phyloP scores from a whole-genome alignment of 2,329 filamentous ascomycete species.

The Calonectria pseudoturangicola region DNA sequence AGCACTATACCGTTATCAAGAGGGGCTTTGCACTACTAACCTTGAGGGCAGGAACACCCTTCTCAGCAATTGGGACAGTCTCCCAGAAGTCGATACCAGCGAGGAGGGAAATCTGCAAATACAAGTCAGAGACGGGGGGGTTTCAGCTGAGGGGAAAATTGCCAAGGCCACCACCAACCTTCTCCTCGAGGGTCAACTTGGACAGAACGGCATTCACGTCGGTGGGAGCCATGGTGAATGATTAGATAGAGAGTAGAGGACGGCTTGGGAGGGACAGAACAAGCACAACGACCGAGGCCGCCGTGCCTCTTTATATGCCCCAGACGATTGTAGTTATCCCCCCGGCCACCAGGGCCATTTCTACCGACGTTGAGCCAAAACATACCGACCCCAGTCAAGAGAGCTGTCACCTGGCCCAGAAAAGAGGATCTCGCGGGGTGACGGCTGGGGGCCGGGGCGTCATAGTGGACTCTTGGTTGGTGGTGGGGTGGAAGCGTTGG shows the following conservation, averaged over 20 bases:
- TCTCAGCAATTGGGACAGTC: slow-evolving; percentile 20
- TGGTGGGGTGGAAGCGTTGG: slow-evolving; percentile 15
- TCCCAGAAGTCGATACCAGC: slow-evolving; percentile 21
- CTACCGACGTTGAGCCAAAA: slow-evolving; percentile 21
- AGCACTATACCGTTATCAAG: background rate
- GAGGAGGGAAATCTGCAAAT: slow-evolving; percentile 14
- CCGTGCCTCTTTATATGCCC: slow-evolving; percentile 14
- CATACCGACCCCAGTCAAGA: slow-evolving; percentile 3
- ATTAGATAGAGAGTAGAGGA: background rate
- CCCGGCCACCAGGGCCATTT: background rate
- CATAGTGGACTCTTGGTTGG: background rate
- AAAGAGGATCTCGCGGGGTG: slow-evolving; percentile 27
- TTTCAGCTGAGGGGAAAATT: background rate
- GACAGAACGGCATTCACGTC: slow-evolving; percentile 20
- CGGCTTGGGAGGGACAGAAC: background rate
- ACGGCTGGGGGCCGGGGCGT: slow-evolving; percentile 7
- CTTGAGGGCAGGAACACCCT: slow-evolving; percentile 22
- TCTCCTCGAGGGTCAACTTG: slow-evolving; percentile 28
- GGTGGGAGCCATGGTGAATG: slow-evolving; percentile 21
- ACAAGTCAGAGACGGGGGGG: background rate
- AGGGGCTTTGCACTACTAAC: background rate
- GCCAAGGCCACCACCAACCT: background rate
- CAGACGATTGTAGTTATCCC: background rate
- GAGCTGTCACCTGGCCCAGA: slow-evolving; percentile 3
- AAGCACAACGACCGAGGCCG: background rate